Percentiles rank a stretch among this genome's conserved stretches.
phyloP scores from a whole-genome alignment of 352 stramenopile genomes.

The Blastocystis hominis region DNA sequence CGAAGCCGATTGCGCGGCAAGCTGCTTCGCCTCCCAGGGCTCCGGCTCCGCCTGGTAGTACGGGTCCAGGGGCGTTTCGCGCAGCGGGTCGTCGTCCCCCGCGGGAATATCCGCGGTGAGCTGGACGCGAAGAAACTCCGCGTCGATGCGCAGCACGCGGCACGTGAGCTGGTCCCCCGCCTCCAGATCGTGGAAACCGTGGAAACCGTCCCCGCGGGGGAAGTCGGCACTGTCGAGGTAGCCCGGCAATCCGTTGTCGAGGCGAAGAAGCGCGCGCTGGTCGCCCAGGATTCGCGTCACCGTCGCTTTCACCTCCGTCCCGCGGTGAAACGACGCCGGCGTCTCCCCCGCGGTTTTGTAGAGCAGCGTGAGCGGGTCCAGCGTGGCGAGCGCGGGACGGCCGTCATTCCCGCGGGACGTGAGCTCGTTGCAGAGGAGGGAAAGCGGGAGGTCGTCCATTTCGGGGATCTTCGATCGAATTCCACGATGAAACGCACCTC shows the following conservation, averaged over 20 bases:
- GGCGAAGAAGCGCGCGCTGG: background rate
- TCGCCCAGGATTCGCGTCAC: conserved; percentile 1
- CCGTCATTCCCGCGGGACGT: background rate
- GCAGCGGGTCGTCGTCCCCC: background rate
- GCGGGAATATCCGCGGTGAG: background rate
- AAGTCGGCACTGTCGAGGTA: conserved; percentile 21
- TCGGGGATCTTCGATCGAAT: background rate
- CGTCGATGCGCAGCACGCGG: conserved; percentile 17
- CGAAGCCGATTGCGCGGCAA: background rate
- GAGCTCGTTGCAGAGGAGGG: conserved; percentile 26
- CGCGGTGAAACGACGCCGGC: background rate
- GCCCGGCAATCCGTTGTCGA: conserved; percentile 27
- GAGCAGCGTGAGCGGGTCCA: background rate
- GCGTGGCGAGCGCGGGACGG: background rate
- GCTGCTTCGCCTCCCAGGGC: background rate
- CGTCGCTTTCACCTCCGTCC: background rate
- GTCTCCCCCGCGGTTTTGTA: conserved; percentile 11
- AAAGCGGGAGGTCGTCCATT: background rate
- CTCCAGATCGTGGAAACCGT: conserved; percentile 20
- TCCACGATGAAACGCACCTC: background rate
- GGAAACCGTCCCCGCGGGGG: background rate
- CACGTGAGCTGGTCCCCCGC: background rate
- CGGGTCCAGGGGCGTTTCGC: background rate
- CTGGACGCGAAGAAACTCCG: background rate
- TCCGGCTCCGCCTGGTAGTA: conserved; percentile 32